Evolutionary conservation across 2,329 filamentous ascomycete species (phyloP), one percentile per base, ranked within the genome.

Genomic region (Byssochlamys sp.): DNA sequence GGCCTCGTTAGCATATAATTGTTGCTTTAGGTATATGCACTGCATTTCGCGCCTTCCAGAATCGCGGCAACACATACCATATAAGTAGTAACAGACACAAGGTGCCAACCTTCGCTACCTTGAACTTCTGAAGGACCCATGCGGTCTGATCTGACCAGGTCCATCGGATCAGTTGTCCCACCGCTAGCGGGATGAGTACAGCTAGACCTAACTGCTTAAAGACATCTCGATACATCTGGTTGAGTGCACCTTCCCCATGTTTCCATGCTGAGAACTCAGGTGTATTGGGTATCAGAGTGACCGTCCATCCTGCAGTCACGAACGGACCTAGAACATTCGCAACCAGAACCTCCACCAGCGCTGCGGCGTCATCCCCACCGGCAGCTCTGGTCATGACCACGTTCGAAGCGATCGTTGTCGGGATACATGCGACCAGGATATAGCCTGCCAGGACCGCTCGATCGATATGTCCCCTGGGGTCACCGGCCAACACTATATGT

Each of bases 341-440:
- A 51, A 90, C 74, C 7, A 88, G 79, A 1, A 88, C 86, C 66
- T 88, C 85, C 31, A 89, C 85, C 59, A 87, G 78, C 53, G 82
- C 82, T 0, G 84, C 81, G 2, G 82, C 82, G 59, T 84, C 82
- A 62, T 89, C 87, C 4, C 87, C 87, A 39, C 85, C 83, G 0
- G 87, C 83, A 45, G 83, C 78, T 27, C 85, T 76, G 4, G 87
- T 89, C 85, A 89, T 89, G 48, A 89, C 84, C 6, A 88, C 84
- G 67, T 89, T 89, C 52, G 84, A 88, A 6, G 84, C 81, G 64
- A 89, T 87, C 0, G 87, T 89, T 0, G 87, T 90, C 1, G 87
- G 86, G 3, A 88, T 81, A 65, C 82, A 86, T n/a, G 83, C 80
- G 1, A 84, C 78, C 45, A 87, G 81, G 2, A 89, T 78, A 68